Conservation (phyloP, 352 stramenopile genomes). For the Bremia lactucae region DNA sequence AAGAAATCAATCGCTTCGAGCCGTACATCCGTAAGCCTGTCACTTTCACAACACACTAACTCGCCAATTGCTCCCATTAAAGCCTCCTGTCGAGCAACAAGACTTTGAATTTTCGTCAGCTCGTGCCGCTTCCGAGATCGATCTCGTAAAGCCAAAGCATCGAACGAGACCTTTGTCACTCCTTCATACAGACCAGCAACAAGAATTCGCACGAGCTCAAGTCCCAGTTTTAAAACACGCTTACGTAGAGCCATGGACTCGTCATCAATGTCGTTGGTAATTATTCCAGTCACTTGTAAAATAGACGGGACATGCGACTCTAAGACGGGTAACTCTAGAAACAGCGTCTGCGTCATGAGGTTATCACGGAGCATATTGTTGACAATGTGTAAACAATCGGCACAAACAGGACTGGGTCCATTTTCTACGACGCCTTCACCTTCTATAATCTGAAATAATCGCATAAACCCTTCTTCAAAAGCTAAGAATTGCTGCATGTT, state of each 20-base stretch:
- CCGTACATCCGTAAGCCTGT: slow-evolving; percentile 42
- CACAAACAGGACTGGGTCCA: slow-evolving; percentile 33
- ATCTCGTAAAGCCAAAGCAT: slow-evolving; percentile 48
- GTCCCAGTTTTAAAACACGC: slow-evolving; percentile 41
- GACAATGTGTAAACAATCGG: slow-evolving; percentile 67
- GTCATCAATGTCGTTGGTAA: slow-evolving; percentile 8
- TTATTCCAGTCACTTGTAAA: slow-evolving; percentile 22
- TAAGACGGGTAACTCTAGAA: slow-evolving; percentile 49
- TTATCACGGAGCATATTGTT: slow-evolving; percentile 78
- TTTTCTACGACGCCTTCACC: slow-evolving; percentile 38
- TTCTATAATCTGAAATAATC: slow-evolving; percentile 72
- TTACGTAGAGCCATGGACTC: slow-evolving; percentile 30
- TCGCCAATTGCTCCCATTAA: slow-evolving; percentile 57
- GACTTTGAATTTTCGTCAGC: slow-evolving; percentile 42
- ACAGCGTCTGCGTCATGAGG: slow-evolving; percentile 65
- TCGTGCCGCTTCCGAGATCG: slow-evolving; percentile 34
- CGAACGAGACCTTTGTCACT: slow-evolving; percentile 24
- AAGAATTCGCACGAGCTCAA: slow-evolving; percentile 63
- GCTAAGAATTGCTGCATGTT: slow-evolving; percentile 74
- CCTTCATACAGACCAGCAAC: slow-evolving; percentile 50
- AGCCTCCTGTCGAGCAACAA: slow-evolving; percentile 39
- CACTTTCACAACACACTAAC: slow-evolving; percentile 36
- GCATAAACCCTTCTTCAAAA: slow-evolving; percentile 69
- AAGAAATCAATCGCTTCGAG: slow-evolving; percentile 58
- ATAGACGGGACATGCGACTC: slow-evolving; percentile 40